phyloP scores from a whole-genome alignment of 352 stramenopile species.

The Phytopythium cucurbitacearum region DNA sequence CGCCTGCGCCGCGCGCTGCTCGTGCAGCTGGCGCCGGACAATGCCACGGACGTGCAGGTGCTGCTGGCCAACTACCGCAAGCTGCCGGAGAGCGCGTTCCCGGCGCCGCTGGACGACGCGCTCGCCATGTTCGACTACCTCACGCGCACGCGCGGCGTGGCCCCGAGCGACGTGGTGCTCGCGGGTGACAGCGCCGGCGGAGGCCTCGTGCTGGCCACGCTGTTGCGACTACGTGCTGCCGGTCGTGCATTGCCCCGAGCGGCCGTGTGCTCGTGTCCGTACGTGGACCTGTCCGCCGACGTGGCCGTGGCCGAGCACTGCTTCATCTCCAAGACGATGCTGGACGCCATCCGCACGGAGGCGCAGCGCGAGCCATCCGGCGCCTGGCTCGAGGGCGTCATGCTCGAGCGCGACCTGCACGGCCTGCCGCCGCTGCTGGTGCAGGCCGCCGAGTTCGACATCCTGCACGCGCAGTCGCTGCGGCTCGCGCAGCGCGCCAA shows the following conservation, averaged over 20 bases:
- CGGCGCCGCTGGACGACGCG: conserved; percentile 40
- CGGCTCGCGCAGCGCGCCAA: conserved; percentile 28
- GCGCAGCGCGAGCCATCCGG: not conserved
- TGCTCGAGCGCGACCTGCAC: conserved; percentile 35
- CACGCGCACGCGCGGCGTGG: conserved; percentile 16
- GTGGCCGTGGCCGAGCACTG: conserved; percentile 33
- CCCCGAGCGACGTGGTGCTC: conserved; percentile 27
- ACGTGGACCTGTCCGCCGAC: conserved; percentile 32
- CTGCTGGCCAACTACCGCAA: conserved; percentile 74
- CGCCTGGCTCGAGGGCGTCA: conserved; percentile 31
- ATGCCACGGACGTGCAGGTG: conserved; percentile 26
- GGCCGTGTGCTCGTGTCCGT: conserved; percentile 41
- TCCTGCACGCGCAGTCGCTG: conserved; percentile 36
- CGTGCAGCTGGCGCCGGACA: conserved; percentile 1
- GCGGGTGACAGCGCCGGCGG: conserved; percentile 52
- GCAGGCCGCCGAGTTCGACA: conserved; percentile 40
- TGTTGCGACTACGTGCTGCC: conserved; percentile 30
- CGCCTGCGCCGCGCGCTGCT: conserved; percentile 22
- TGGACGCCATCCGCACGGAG: conserved; percentile 24
- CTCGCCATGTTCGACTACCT: conserved; percentile 45
- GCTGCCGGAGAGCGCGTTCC: conserved; percentile 36
- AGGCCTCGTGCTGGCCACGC: conserved; percentile 34
- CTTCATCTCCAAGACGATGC: conserved; percentile 38
- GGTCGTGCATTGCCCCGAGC: conserved; percentile 21
- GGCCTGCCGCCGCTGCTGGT: conserved; percentile 40